Percentiles rank a stretch among this genome's conserved stretches.
Conservation (phyloP, 1,284 basidiomycete species). For the Sphaerobolus stellatus region DNA sequence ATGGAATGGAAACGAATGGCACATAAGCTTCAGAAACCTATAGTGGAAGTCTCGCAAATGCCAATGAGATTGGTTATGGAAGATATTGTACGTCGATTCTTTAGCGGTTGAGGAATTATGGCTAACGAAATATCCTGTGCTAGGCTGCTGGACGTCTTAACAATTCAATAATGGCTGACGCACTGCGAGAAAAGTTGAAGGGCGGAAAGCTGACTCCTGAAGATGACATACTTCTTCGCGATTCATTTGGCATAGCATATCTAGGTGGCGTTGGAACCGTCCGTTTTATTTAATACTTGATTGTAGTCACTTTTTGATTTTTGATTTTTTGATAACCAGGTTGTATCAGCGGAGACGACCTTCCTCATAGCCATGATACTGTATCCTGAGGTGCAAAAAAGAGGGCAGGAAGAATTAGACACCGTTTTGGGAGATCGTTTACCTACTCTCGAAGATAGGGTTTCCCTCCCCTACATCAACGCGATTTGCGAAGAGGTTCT, state of each 20-base stretch:
- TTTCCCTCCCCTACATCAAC: constrained; percentile 42
- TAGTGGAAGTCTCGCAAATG: constrained; percentile 21
- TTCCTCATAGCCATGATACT: constrained; percentile 53
- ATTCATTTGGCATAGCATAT: constrained; percentile 29
- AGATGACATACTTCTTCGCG: constrained; percentile 27
- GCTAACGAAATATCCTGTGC: background rate
- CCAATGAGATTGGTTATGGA: constrained; percentile 31
- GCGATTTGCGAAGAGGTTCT: constrained; percentile 53
- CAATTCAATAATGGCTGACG: constrained; percentile 25
- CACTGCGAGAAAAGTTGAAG: constrained; percentile 18
- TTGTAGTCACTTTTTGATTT: no score
- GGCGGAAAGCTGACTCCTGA: constrained; percentile 21
- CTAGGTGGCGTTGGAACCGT: constrained; percentile 22
- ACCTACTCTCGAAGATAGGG: constrained; percentile 41
- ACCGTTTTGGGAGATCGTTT: constrained; percentile 38
- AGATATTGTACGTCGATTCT: constrained; percentile 19
- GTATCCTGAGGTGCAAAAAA: constrained; percentile 42
- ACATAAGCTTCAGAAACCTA: constrained; percentile 18
- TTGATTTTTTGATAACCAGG: no score
- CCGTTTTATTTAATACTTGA: background rate
- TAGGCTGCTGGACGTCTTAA: constrained; percentile 28
- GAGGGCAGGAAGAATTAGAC: constrained; percentile 47
- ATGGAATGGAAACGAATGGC: constrained; percentile 32
- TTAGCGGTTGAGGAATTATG: background rate
- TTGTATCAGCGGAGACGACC: constrained; percentile 42